Percentiles rank a stretch among this genome's conserved stretches.
Conservation (phyloP, 2,329 filamentous ascomycete genomes). For the Xylaria sp. region DNA sequence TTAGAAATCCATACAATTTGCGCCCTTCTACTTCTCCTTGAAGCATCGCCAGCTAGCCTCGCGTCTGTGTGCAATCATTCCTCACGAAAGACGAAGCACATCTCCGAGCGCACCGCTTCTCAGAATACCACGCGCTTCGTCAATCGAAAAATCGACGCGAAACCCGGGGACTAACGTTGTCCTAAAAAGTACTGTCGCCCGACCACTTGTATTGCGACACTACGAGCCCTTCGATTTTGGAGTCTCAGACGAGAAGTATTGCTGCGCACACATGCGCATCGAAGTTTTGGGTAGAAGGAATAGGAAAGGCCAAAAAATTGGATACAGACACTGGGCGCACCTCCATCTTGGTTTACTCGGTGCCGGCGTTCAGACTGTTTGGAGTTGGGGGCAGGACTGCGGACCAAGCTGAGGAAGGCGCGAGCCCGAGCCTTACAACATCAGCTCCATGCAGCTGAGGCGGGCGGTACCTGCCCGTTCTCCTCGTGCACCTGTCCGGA, state of each 20-base stretch:
- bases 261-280: slow-evolving; percentile 16
- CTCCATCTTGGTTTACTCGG: not conserved
- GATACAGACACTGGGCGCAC: not conserved
- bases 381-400: slow-evolving; percentile 1
- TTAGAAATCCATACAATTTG: not conserved
- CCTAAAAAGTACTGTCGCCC: not conserved
- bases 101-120: not conserved
- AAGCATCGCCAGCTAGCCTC: not conserved
- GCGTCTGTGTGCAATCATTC: slow-evolving; percentile 10
- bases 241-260: not conserved
- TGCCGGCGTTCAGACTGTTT: not conserved
- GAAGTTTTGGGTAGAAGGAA: not conserved
- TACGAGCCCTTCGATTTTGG: not conserved
- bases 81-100: not conserved
- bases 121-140: not conserved
- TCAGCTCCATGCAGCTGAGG: slow-evolving; percentile 47
- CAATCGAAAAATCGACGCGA: not conserved
- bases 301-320: not conserved
- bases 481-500: slow-evolving; percentile 41
- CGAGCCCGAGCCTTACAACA: slow-evolving; percentile 25
- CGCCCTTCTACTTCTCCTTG: not conserved
- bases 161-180: not conserved
- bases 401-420: slow-evolving; percentile 1
- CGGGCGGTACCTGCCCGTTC: slow-evolving; percentile 24
- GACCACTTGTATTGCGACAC: slow-evolving; percentile 8